Conservation (phyloP, 106 monocot genomes). For the Xerophyta viscosa region DNA sequence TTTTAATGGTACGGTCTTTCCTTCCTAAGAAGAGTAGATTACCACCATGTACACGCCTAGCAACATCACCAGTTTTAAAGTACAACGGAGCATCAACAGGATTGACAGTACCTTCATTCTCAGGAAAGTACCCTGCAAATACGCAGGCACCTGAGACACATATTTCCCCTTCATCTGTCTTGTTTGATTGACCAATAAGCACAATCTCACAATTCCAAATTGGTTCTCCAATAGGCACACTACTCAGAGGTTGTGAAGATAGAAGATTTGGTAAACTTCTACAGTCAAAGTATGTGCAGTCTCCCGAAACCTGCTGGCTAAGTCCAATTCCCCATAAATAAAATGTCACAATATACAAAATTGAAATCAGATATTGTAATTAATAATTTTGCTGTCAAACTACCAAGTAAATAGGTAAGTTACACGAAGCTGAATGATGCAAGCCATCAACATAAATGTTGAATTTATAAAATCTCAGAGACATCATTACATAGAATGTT, state of each 20-base stretch:
- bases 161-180: constrained; percentile 69
- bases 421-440: too few relatives aligned
- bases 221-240: constrained; percentile 86
- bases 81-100: constrained; percentile 3
- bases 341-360: too few relatives aligned
- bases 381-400: too few relatives aligned
- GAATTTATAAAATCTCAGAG: too few relatives aligned
- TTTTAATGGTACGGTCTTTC: constrained; percentile 71
- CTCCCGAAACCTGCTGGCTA: constrained; percentile 73
- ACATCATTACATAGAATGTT: too few relatives aligned
- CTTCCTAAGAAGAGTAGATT: constrained; percentile 68
- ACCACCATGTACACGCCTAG: constrained; percentile 56
- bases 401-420: too few relatives aligned
- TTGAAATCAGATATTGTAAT: too few relatives aligned
- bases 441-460: too few relatives aligned
- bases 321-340: too few relatives aligned
- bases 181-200: constrained; percentile 28
- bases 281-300: constrained; percentile 90
- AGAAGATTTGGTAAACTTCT: constrained; percentile 52
- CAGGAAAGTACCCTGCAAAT: constrained; percentile 62
- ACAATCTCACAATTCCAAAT: constrained; percentile 60
- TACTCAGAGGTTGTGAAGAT: constrained; percentile 26
- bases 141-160: constrained; percentile 69
- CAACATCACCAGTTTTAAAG: constrained; percentile 87
- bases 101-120: constrained; percentile 12